These are phyloP conservation scores for Massarina eburnea DNA, from an alignment of 2,329 filamentous ascomycete genomes.

Conservation along the genomic window DNA sequence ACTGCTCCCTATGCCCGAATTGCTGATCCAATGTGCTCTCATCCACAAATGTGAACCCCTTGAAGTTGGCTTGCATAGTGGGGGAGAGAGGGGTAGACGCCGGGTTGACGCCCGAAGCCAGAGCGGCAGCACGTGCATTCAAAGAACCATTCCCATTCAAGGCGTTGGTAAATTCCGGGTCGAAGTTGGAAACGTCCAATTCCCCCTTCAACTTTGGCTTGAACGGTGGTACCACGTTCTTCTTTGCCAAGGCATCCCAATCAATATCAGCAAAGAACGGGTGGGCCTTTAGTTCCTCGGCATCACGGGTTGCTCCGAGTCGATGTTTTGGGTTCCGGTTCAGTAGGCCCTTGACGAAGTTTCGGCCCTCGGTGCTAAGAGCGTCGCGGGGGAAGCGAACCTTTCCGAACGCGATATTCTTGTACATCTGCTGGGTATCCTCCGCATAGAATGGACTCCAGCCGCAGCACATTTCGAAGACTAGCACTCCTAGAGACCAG, in stretches of 20 bases:
- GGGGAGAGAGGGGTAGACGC: constrained; percentile 91
- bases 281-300: constrained; percentile 90
- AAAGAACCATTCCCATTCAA: constrained; percentile 81
- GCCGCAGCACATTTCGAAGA: constrained; percentile 99
- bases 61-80: constrained; percentile 96
- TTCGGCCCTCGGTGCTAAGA: constrained; percentile 88
- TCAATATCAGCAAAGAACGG: constrained; percentile 94
- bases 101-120: constrained; percentile 78
- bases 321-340: constrained; percentile 97
- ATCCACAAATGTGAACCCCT: constrained; percentile 98
- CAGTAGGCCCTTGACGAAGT: constrained; percentile 95
- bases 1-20: constrained; percentile 54
- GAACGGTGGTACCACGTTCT: constrained; percentile 93
- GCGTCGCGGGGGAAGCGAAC: constrained; percentile 95
- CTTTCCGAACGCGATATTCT: constrained; percentile 99
- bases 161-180: constrained; percentile 96
- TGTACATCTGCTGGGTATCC: constrained; percentile 99
- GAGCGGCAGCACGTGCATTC: constrained; percentile 84
- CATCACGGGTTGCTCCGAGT: constrained; percentile 86
- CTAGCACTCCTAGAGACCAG: constrained; percentile 95
- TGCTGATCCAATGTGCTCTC: constrained; percentile 92
- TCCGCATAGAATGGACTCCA: constrained; percentile 99
- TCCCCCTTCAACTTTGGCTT: constrained; percentile 96
- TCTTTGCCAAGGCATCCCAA: constrained; percentile 85
- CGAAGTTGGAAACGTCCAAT: constrained; percentile 96